These are phyloP conservation scores for Raddia distichophylla DNA, from an alignment of 176 grass and related monocot genomes.

Conservation along the genomic window DNA sequence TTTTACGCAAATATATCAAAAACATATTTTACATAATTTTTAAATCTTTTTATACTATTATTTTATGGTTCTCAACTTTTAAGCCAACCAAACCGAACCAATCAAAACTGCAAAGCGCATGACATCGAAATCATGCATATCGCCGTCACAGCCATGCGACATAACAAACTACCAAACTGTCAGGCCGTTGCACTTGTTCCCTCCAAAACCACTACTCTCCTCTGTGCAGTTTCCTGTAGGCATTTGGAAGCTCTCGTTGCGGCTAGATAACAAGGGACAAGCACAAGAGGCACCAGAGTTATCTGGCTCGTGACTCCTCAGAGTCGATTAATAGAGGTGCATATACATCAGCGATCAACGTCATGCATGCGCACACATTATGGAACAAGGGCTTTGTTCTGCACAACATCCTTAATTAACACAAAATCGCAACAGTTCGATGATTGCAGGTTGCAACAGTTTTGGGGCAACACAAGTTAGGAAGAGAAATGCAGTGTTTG, in stretches of 20 bases:
- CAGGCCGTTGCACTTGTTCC: slow-evolving; percentile 39
- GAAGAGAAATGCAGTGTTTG: background rate
- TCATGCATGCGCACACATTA: background rate
- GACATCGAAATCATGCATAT: background rate
- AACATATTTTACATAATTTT: too few relatives aligned
- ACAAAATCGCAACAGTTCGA: background rate
- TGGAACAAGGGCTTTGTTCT: background rate
- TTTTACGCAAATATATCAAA: too few relatives aligned
- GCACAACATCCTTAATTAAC: background rate
- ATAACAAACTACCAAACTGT: slow-evolving; percentile 13
- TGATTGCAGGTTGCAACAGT: background rate
- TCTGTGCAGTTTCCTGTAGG: background rate
- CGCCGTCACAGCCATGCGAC: background rate
- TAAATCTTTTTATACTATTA: too few relatives aligned
- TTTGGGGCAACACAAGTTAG: background rate
- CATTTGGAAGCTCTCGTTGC: background rate
- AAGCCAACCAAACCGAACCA: too few relatives aligned
- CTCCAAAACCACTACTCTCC: slow-evolving; percentile 3
- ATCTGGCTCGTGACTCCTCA: background rate
- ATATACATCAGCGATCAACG: background rate
- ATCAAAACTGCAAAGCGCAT: too few relatives aligned
- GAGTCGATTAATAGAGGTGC: background rate
- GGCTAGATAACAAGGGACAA: background rate
- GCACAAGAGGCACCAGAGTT: background rate
- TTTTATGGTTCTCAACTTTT: too few relatives aligned